Evolutionary conservation across 768 basidiomycete species (phyloP), one percentile per base, ranked within the genome.

Genomic region (Grammothele lineata): DNA sequence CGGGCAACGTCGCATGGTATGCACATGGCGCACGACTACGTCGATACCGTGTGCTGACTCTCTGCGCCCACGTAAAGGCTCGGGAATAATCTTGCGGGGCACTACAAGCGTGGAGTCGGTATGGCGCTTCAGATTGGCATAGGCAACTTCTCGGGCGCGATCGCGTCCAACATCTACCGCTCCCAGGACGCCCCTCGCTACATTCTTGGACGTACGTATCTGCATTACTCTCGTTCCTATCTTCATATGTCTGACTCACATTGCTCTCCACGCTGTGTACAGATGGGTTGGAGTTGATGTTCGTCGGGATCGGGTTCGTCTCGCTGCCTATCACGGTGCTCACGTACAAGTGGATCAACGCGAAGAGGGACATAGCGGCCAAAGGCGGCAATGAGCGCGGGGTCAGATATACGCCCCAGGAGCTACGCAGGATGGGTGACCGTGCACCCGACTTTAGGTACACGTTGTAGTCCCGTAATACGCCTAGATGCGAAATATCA

Each of bases 61-160:
- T 30, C 14, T 14, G 14, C 27, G n/a, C n/a, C n/a, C n/a, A 3
- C 22, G 19, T 37, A 14, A 27, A 85, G 83, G 83, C 64, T 80
- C 10, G 78, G 77, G 25, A 83, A 81, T 54, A 83, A 86, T 52
- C 68, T 84, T 11, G 64, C 75, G 1, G 84, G 84, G 0, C 80
- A 82, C 48, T 85, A 81, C 58, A 87, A 85, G 59, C 81, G 85
- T 6, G 83, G 65, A 17, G 69, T 82, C 14, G 82, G 80, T 5
- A 80, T 86, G 75, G 83, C 82, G 1, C 47, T 85, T 23, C 78
- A 85, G n/a, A 80, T 85, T 18, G 79, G 80, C 4, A 70, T 84
- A 14, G 83, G 80, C 2, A 83, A 84, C 56, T 77, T 85, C 49
- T 66, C 74, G 25, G 84, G 82, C 3, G 81, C 79, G 0, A 78